phyloP scores from a whole-genome alignment of 2,329 filamentous ascomycete genomes.

The Thelonectria discophora region DNA sequence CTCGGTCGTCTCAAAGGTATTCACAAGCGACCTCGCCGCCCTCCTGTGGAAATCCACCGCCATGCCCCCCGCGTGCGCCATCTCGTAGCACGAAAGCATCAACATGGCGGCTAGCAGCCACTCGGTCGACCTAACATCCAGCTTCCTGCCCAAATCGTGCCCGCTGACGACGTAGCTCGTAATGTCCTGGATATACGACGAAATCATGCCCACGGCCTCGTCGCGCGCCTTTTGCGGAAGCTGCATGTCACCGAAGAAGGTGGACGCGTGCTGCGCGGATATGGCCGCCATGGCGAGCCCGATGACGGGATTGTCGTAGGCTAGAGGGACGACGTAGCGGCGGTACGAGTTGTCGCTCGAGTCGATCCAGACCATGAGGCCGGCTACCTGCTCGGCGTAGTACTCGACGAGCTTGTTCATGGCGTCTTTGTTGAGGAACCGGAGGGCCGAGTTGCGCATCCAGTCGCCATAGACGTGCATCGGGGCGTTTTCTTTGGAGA shows the following conservation, averaged over 20 bases:
- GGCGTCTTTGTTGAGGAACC: constrained; percentile 24
- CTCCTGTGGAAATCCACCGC: constrained; percentile 43
- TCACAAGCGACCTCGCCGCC: constrained; percentile 43
- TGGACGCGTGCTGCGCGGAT: constrained; percentile 42
- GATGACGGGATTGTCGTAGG: constrained; percentile 39
- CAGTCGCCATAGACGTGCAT: constrained; percentile 12
- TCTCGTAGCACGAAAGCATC: constrained; percentile 44
- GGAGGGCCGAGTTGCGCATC: constrained; percentile 32
- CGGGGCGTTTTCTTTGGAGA: background rate
- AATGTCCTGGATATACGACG: constrained; percentile 29
- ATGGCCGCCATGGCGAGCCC: constrained; percentile 43
- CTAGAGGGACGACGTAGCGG: constrained; percentile 39
- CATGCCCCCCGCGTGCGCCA: constrained; percentile 38
- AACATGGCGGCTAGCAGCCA: constrained; percentile 46
- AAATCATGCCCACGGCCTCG: constrained; percentile 40
- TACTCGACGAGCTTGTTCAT: constrained; percentile 38
- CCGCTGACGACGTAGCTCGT: constrained; percentile 19
- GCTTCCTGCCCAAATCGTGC: constrained; percentile 12
- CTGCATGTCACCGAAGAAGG: constrained; percentile 31
- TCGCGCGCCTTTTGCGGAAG: constrained; percentile 43
- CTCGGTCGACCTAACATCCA: constrained; percentile 19
- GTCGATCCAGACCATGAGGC: constrained; percentile 46
- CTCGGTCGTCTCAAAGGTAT: constrained; percentile 39
- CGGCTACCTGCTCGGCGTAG: constrained; percentile 43
- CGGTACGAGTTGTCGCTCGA: constrained; percentile 44